Percentiles rank a stretch among this genome's conserved stretches.
Evolutionary conservation across 805 yeast species (phyloP).

Genomic region (Metschnikowia noctiluminum): DNA sequence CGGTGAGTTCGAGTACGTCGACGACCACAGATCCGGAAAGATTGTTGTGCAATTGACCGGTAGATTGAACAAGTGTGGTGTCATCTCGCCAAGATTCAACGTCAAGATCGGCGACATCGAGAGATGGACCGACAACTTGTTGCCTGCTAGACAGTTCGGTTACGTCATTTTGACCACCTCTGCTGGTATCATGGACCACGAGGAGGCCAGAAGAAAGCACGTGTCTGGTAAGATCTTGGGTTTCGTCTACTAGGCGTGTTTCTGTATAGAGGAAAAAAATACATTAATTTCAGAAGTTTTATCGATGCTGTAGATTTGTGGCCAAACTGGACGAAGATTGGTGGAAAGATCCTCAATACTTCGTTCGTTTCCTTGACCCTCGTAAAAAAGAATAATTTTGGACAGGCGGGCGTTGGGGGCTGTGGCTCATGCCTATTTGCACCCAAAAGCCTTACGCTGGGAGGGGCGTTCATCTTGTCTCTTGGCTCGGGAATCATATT

Average conservation of each 20-base stretch:
- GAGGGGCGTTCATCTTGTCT: too few species aligned
- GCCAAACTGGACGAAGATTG: too few species aligned
- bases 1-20: constrained; percentile 36
- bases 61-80: constrained; percentile 82
- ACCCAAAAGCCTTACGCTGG: too few species aligned
- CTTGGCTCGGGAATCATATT: too few species aligned
- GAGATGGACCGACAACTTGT: constrained; percentile 97
- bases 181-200: constrained; percentile 99
- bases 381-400: too few species aligned
- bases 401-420: too few species aligned
- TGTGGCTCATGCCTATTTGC: too few species aligned
- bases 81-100: constrained; percentile 97
- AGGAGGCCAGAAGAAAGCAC: constrained; percentile 99
- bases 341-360: too few species aligned
- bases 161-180: constrained; percentile 96
- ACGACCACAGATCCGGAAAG: constrained; percentile 39
- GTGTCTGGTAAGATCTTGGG: constrained; percentile 98
- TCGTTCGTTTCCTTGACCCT: too few species aligned
- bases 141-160: constrained; percentile 99
- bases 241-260: constrained; percentile 72
- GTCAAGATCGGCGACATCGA: constrained; percentile 92
- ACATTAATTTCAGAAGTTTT: too few species aligned
- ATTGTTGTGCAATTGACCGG: constrained; percentile 34
- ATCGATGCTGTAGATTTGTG: too few species aligned
- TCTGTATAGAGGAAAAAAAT: too few species aligned